Conservation (phyloP, 345 rosid genomes). For the Mangifera indica region DNA sequence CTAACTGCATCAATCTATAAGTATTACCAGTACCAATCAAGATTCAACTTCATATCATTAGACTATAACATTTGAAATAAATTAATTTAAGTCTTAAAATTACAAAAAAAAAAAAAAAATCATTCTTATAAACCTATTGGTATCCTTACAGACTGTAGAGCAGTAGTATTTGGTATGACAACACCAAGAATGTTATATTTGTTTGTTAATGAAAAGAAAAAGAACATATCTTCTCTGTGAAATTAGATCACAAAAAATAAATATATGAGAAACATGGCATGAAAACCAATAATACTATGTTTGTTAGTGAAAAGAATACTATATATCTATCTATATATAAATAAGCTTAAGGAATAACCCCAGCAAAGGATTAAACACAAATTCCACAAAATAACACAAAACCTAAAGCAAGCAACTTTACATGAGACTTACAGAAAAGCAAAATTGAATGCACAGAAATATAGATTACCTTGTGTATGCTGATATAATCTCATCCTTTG, state of each 20-base stretch:
- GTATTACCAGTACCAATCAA: neutral
- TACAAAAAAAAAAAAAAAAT: neutral
- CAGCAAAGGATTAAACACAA: neutral
- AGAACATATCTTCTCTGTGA: neutral
- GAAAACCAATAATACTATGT: too few species aligned
- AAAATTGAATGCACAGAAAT: neutral
- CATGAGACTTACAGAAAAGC: neutral
- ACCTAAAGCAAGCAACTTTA: neutral
- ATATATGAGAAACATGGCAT: neutral
- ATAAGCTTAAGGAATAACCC: neutral
- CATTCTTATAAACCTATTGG: neutral
- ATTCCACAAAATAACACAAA: neutral
- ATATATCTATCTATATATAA: too few species aligned
- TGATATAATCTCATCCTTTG: slow-evolving; percentile 88
- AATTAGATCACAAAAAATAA: slow-evolving; percentile 3
- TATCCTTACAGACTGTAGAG: neutral
- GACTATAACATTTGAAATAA: neutral
- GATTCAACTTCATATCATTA: too few species aligned
- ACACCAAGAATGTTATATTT: neutral
- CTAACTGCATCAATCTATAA: neutral
- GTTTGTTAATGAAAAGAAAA: neutral
- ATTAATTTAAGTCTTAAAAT: neutral
- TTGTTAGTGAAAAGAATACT: too few species aligned
- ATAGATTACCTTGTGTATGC: slow-evolving; percentile 69
- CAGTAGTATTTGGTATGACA: neutral